Evolutionary conservation across 306 rosid genomes (phyloP), one percentile per base, ranked within the genome.

Genomic region (Corylus americana): DNA sequence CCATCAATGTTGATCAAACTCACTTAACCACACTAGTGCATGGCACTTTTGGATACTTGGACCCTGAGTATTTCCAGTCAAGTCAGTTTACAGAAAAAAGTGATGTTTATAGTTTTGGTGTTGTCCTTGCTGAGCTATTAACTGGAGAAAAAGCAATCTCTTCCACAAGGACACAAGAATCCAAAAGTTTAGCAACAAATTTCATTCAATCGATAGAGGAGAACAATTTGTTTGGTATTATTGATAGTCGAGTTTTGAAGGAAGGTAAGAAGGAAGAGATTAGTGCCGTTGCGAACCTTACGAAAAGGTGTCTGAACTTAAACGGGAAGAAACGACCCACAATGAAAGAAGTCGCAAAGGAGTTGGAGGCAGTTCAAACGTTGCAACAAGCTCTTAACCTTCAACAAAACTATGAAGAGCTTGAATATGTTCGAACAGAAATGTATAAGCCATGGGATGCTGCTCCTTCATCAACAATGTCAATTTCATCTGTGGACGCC

Each of bases 31-130:
- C 62, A 7, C 1, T 55, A n/a, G 62, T 55, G 10, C 62, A n/a
- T 55, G 62, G 62, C 8, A 55, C 62, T 55, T 55, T 1, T n/a
- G 62, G 62, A 55, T 55, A 55, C 9, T 1, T 55, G 10, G 62
- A 55, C 27, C 62, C 62, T 7, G 27, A n/a, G 25, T 55, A 55
- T n/a, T 55, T 55, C 0, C 25, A 18, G 6, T 55, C 62, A 55
- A 8, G 62, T 0, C 62, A 55, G 12, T 55, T 55, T n/a, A 55
- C 12, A 2, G 62, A 55, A 8, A 55, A 55, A 29, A 55, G 62
- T n/a, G 62, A 55, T 9, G 62, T 55, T 55, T 55, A 55, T n/a
- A 55, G 62, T n/a, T 55, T 55, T 8, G 62, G 62, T 55, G 62
- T 55, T 55, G 29, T 55, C 8, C 62, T n/a, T 7, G 62, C 29